Base-by-base conservation (phyloP, 768 basidiomycete genomes). In the Mycena filopes region DNA sequence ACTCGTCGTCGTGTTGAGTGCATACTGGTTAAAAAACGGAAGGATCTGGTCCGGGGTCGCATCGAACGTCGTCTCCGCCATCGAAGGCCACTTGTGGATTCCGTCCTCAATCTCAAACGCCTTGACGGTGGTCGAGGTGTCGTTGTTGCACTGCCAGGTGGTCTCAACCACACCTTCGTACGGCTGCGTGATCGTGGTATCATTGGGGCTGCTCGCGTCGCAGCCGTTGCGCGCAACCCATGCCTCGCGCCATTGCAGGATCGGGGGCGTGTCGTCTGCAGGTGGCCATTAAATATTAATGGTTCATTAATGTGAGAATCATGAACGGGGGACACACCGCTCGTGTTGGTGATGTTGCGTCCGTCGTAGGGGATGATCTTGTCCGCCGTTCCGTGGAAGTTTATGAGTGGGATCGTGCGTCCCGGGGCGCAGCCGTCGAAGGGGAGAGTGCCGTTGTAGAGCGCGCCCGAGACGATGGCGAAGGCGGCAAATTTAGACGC, bases 211-310 rank as follows among this genome's bases (percentile, higher is more conserved):
- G 38, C 23, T 54, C 2, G 53, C 12, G 41, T 58, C 42, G 36
- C 66, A 62, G 12, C 57, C 68, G 42, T 71, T 62, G n/a, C 69
- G 62, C 21, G 12, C 47, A 15, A 63, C 69, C 71, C 71, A 72
- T 21, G 63, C 68, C 16, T 55, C 66, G 42, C 60, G 46, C 45
- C 51, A 71, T 21, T 47, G 31, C 0, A 51, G 33, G 25, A 71
- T 71, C n/a, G 31, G 11, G 4, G 70, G 60, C 54, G 62, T 56
- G 20, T 43, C 63, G 25, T 69, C 67, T 66, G 20, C 10, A 29
- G 4, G 18, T n/a, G 23, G 16, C 9, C 3, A 2, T 29, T 42
- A 36, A 41, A 20, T 13, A 25, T n/a, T 20, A 29, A 16, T 9
- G 26, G 4, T 40, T 25, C 25, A 25, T n/a, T n/a, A 45, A 21